phyloP scores from a whole-genome alignment of 768 basidiomycete species.

The Nevesoporus exiguus region DNA sequence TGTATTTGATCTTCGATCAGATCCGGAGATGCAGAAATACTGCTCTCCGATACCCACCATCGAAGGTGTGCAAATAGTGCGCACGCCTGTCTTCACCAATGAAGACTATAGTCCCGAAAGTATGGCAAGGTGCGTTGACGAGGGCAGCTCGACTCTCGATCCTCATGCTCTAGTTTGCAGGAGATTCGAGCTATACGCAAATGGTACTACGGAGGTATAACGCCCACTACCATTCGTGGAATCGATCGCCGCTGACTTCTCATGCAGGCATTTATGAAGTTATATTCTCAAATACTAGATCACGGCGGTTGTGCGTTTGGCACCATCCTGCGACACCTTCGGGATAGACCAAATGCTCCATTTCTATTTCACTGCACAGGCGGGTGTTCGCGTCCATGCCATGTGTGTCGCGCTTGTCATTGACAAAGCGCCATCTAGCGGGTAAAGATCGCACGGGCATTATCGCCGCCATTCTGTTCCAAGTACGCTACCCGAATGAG shows the following conservation, averaged over 20 bases:
- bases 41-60: slow-evolving; percentile 60
- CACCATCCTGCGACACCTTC: slow-evolving; percentile 67
- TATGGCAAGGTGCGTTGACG: slow-evolving; percentile 74
- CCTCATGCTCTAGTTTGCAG: slow-evolving; percentile 18
- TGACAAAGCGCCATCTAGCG: slow-evolving; percentile 35
- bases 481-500: slow-evolving; percentile 38
- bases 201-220: slow-evolving; percentile 71
- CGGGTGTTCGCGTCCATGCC: slow-evolving; percentile 16
- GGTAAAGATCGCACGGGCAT: slow-evolving; percentile 84
- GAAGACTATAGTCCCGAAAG: slow-evolving; percentile 82
- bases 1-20: slow-evolving; percentile 77
- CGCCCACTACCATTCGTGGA: not conserved
- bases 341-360: slow-evolving; percentile 62
- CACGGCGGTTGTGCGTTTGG: slow-evolving; percentile 67
- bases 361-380: slow-evolving; percentile 78
- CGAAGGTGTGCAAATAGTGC: slow-evolving; percentile 58
- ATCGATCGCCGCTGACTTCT: not conserved
- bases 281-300: slow-evolving; percentile 80
- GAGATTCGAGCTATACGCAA: slow-evolving; percentile 63
- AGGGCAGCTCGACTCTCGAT: not conserved
- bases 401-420: not conserved
- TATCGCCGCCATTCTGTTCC: slow-evolving; percentile 66
- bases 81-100: slow-evolving; percentile 59
- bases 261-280: slow-evolving; percentile 68
- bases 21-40: slow-evolving; percentile 76